phyloP scores from a whole-genome alignment of 2,329 filamentous ascomycete species.

The Hansfordia pulvinata region DNA sequence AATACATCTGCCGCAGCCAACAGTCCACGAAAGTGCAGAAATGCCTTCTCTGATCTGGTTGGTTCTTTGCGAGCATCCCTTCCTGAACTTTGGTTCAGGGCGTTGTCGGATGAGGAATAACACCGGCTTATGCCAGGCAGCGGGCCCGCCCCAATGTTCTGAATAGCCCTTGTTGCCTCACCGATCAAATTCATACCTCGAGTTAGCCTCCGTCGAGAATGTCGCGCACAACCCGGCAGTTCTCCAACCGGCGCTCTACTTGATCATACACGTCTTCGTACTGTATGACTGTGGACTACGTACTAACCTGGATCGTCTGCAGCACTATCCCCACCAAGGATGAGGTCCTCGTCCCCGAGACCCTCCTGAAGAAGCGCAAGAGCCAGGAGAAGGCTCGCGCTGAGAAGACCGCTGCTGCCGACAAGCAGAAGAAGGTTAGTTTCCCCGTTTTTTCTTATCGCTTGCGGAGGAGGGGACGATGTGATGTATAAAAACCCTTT shows the following conservation, averaged over 20 bases:
- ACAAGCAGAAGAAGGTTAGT: conserved; percentile 87
- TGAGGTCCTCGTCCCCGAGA: conserved; percentile 96
- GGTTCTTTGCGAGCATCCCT: conserved; percentile 29
- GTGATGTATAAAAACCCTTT: conserved; percentile 82
- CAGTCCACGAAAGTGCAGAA: conserved; percentile 11
- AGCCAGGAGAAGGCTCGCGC: conserved; percentile 98
- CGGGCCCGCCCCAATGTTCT: too few relatives aligned
- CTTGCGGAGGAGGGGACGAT: conserved; percentile 18
- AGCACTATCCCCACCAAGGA: conserved; percentile 89
- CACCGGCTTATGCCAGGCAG: too few relatives aligned
- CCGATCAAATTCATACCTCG: conserved; percentile 69
- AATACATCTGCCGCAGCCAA: conserved; percentile 53
- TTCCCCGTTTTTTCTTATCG: conserved; percentile 8
- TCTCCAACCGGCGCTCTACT: conserved; percentile 74
- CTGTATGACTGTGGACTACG: conserved; percentile 51
- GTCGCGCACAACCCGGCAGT: conserved; percentile 79
- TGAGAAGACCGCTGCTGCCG: conserved; percentile 63
- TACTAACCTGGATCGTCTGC: conserved; percentile 58
- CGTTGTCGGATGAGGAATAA: conserved; percentile 74
- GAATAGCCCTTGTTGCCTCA: too few relatives aligned
- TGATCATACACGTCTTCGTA: conserved; percentile 42
- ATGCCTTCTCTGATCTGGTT: conserved; percentile 10
- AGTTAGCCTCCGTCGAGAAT: conserved; percentile 85
- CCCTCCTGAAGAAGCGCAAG: conserved; percentile 99
- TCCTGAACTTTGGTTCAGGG: conserved; percentile 44